Percentiles rank a stretch among this genome's conserved stretches.
Evolutionary conservation across 805 yeast genomes (phyloP).

Genomic region (Millerozyma miso): DNA sequence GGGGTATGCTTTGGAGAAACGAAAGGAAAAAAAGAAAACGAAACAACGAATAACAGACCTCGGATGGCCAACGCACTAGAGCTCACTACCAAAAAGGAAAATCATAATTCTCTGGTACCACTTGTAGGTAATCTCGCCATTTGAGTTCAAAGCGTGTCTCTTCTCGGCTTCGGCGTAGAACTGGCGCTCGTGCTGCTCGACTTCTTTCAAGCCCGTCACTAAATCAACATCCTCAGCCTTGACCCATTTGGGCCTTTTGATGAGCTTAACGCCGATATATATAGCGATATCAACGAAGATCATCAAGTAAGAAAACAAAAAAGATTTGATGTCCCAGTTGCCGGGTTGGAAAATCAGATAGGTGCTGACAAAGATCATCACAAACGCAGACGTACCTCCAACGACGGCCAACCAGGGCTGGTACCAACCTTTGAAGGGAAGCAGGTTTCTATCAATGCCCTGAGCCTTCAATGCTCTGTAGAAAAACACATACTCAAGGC

Average conservation of each 20-base stretch:
- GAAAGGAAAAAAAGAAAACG: not conserved
- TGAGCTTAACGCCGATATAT: constrained; percentile 31
- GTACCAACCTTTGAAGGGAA: constrained; percentile 19
- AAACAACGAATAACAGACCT: not conserved
- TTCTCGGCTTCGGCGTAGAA: constrained; percentile 17
- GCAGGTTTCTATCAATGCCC: constrained; percentile 5
- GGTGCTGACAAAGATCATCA: constrained; percentile 30
- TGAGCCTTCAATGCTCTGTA: constrained; percentile 51
- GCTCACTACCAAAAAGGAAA: constrained; percentile 24
- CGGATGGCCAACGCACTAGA: not conserved
- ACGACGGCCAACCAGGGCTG: constrained; percentile 34
- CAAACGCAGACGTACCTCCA: constrained; percentile 25
- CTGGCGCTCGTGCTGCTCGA: constrained; percentile 34
- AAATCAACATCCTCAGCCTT: constrained; percentile 33
- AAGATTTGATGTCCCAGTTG: constrained; percentile 32
- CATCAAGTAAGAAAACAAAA: constrained; percentile 41
- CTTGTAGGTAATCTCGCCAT: constrained; percentile 16
- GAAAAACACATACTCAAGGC: constrained; percentile 58
- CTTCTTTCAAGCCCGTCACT: constrained; percentile 33
- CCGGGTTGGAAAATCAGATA: constrained; percentile 40
- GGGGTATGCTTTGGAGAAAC: no score
- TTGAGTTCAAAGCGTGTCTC: constrained; percentile 10
- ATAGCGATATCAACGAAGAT: constrained; percentile 36
- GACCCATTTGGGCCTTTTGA: constrained; percentile 33
- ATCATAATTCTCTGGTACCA: constrained; percentile 13